These are phyloP conservation scores for Chrysosporium queenslandicum DNA, from an alignment of 2,329 filamentous ascomycete species.

Conservation along the genomic window DNA sequence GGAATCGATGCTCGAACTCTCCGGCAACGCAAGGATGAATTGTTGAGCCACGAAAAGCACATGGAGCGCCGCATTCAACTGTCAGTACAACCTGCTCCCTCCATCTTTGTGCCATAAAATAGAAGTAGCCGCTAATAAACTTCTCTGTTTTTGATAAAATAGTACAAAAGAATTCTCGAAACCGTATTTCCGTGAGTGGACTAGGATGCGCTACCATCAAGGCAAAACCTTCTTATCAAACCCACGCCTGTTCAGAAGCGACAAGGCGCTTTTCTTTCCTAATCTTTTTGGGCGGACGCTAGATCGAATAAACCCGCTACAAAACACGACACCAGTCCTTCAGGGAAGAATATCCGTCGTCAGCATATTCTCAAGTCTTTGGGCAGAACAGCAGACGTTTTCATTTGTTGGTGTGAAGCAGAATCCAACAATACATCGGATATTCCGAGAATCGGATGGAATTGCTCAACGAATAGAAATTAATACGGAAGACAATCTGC, in stretches of 20 bases:
- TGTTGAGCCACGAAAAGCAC: constrained; percentile 78
- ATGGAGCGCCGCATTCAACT: constrained; percentile 63
- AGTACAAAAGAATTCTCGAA: constrained; percentile 67
- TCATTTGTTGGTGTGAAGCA: constrained; percentile 57
- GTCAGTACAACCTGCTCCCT: constrained; percentile 38
- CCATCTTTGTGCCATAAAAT: no score
- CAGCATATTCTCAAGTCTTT: constrained; percentile 67
- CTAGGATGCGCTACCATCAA: constrained; percentile 67
- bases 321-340: constrained; percentile 67
- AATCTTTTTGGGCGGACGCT: constrained; percentile 79
- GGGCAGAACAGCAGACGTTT: constrained; percentile 72
- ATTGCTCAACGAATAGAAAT: constrained; percentile 69
- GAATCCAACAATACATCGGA: constrained; percentile 60
- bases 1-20: constrained; percentile 60
- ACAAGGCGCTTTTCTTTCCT: constrained; percentile 81
- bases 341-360: constrained; percentile 67
- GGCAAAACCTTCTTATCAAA: constrained; percentile 90
- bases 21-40: constrained; percentile 63
- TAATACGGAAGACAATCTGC: constrained; percentile 72
- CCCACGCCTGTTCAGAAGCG: constrained; percentile 69
- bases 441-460: constrained; percentile 46
- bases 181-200: constrained; percentile 95
- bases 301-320: constrained; percentile 43
- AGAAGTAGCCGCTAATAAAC: no score
- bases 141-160: constrained; percentile 9